Evolutionary conservation across 345 rosid species (phyloP), one percentile per base, ranked within the genome.

Genomic region (Nephelium lappaceum): DNA sequence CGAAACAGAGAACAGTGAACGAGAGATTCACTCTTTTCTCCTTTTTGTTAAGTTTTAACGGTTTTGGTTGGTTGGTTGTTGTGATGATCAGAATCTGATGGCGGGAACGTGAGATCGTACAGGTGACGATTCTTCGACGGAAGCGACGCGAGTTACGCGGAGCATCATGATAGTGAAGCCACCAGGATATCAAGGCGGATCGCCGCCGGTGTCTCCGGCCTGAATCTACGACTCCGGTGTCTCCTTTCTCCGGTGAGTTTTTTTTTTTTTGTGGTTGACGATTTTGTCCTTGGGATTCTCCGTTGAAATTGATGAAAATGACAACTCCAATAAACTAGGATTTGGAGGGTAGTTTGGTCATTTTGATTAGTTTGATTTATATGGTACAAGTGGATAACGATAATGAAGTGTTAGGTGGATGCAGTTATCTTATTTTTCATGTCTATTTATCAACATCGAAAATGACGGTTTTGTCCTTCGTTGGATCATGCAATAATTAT

Each of bases 151-250:
- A 88, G 95, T 96, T 73, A 91, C 99, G 38, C 86, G 97, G 7
- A 87, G 93, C 78, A 96, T 96, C 77, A 96, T 90, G 91, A 93
- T 96, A 64, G 81, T 96, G 25, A 96, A 91, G 69, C 98, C 98
- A 61, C 97, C 97, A 0, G 99, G 97, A 1, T 88, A 88, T 79
- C 98, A 88, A 89, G 72, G 76, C 51, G 87, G 89, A 49, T 89
- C 98, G 69, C 93, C 97, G 8, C 97, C 97, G 69, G 88, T 75
- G 3, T 95, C 99, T 16, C 99, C 99, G 0, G 97, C 97, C 97
- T 68, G 95, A 95, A 5, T 91, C 98, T 19, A 91, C 97, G 24
- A 85, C 97, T 72, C 93, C 95, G 84, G 86, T 89, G 53, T 93
- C 98, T 25, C 97, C 97, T 12, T 93, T 95, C 81, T 87, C 98